These are phyloP conservation scores for Plasmopara muralis DNA, from an alignment of 352 stramenopile species.

Conservation along the genomic window DNA sequence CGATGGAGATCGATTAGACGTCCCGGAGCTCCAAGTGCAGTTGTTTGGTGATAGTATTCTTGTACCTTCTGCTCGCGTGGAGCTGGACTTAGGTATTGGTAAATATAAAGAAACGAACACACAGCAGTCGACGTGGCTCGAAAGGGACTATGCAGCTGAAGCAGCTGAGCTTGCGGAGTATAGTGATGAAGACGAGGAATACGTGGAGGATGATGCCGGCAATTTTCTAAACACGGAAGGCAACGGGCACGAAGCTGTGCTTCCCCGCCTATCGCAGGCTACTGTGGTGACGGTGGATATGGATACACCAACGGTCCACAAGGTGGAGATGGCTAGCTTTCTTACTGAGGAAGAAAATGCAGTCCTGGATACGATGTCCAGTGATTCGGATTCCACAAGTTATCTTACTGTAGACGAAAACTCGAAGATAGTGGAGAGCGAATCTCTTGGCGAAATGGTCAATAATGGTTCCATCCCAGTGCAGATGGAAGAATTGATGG, in stretches of 20 bases:
- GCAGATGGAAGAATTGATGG: slow-evolving; percentile 37
- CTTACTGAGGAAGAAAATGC: slow-evolving; percentile 39
- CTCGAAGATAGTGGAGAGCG: slow-evolving; percentile 36
- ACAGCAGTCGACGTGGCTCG: slow-evolving; percentile 7
- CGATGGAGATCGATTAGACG: slow-evolving; percentile 26
- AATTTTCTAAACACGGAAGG: slow-evolving; percentile 33
- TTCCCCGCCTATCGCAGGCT: slow-evolving; percentile 18
- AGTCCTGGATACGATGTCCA: slow-evolving; percentile 23
- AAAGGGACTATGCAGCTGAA: slow-evolving; percentile 30
- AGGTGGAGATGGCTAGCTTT: slow-evolving; percentile 48
- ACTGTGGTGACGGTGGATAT: slow-evolving; percentile 23
- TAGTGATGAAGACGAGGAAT: slow-evolving; percentile 23
- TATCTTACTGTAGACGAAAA: slow-evolving; percentile 43
- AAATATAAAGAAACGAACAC: slow-evolving; percentile 46
- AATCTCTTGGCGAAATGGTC: slow-evolving; percentile 17
- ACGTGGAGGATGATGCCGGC: slow-evolving; percentile 19
- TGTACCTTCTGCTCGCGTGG: slow-evolving; percentile 13
- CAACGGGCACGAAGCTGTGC: slow-evolving; percentile 8
- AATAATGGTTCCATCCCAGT: slow-evolving; percentile 15
- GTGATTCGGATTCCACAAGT: slow-evolving; percentile 29
- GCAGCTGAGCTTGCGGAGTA: slow-evolving; percentile 27
- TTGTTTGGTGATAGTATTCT: slow-evolving; percentile 24
- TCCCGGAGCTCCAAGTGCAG: slow-evolving; percentile 30
- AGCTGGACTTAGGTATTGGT: slow-evolving; percentile 45
- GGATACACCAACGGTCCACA: slow-evolving; percentile 23